phyloP scores from a whole-genome alignment of 78 protist genomes.

The Dictyostelium purpureum region DNA sequence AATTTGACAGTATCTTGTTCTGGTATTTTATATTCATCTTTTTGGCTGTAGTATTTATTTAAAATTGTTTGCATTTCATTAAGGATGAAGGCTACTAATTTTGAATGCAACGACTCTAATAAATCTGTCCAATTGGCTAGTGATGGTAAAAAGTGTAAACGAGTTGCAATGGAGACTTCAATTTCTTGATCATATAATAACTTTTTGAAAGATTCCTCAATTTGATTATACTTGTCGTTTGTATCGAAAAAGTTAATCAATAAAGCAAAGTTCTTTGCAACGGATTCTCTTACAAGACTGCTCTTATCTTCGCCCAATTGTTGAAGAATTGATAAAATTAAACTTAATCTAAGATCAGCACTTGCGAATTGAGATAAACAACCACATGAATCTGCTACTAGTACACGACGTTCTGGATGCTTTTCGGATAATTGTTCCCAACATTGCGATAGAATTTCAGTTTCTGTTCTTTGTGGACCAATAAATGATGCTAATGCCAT shows the following conservation, averaged over 20 bases:
- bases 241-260: conserved; percentile 64
- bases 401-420: conserved; percentile 69
- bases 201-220: conserved; percentile 63
- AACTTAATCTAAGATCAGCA: conserved; percentile 50
- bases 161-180: conserved; percentile 31
- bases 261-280: conserved; percentile 66
- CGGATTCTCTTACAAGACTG: conserved; percentile 31
- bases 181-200: conserved; percentile 22
- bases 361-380: conserved; percentile 75
- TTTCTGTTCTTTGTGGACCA: conserved; percentile 74
- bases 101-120: conserved; percentile 33
- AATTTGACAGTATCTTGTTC: conserved; percentile 30
- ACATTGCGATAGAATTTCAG: conserved; percentile 68
- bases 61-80: conserved; percentile 18
- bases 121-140: conserved; percentile 68
- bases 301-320: conserved; percentile 64
- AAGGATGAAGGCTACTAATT: neutral
- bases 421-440: conserved; percentile 71
- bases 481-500: conserved; percentile 71
- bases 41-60: conserved; percentile 46
- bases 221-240: conserved; percentile 59
- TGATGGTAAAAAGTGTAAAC: conserved; percentile 45
- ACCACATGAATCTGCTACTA: conserved; percentile 81
- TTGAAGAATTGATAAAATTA: conserved; percentile 76
- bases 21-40: conserved; percentile 67